These are phyloP conservation scores for Rhodotorula kratochvilovae DNA, from an alignment of 768 basidiomycete genomes.

Conservation along the genomic window DNA sequence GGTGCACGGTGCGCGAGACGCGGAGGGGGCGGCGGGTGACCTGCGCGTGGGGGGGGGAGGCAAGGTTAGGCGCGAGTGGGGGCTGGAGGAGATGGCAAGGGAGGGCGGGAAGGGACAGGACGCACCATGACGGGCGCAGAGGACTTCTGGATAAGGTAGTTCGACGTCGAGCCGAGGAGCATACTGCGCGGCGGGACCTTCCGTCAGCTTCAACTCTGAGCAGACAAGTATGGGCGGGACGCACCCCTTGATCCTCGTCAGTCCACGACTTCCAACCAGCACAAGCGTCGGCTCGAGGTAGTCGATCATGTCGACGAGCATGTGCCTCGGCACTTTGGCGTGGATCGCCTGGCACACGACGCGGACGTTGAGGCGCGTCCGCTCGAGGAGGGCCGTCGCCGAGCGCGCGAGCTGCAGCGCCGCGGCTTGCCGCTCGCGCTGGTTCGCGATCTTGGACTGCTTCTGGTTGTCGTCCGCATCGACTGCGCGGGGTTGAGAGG, in stretches of 20 bases:
- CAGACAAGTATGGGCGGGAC: background rate
- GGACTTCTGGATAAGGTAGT: constrained; percentile 41
- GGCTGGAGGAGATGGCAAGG: background rate
- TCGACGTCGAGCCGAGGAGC: constrained; percentile 41
- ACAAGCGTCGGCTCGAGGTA: constrained; percentile 44
- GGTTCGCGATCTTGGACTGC: constrained; percentile 58
- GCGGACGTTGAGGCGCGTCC: constrained; percentile 79
- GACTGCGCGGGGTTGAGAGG: constrained; percentile 17
- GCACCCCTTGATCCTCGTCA: constrained; percentile 42
- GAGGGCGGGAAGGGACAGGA: background rate
- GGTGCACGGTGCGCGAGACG: constrained; percentile 33
- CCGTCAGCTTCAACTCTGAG: no score
- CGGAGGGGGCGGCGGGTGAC: constrained; percentile 41
- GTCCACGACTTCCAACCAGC: constrained; percentile 42
- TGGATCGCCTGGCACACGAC: constrained; percentile 94
- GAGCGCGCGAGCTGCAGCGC: constrained; percentile 82
- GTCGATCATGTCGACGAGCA: constrained; percentile 45
- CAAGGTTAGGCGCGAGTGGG: background rate
- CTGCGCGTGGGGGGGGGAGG: constrained; percentile 1
- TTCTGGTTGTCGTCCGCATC: constrained; percentile 55
- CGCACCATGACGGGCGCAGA: constrained; percentile 33
- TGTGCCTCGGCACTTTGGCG: constrained; percentile 58
- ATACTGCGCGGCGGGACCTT: constrained; percentile 16
- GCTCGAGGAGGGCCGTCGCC: constrained; percentile 79
- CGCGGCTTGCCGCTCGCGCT: constrained; percentile 65